phyloP scores from a whole-genome alignment of 2,329 filamentous ascomycete species.

The Aureobasidium sp. region DNA sequence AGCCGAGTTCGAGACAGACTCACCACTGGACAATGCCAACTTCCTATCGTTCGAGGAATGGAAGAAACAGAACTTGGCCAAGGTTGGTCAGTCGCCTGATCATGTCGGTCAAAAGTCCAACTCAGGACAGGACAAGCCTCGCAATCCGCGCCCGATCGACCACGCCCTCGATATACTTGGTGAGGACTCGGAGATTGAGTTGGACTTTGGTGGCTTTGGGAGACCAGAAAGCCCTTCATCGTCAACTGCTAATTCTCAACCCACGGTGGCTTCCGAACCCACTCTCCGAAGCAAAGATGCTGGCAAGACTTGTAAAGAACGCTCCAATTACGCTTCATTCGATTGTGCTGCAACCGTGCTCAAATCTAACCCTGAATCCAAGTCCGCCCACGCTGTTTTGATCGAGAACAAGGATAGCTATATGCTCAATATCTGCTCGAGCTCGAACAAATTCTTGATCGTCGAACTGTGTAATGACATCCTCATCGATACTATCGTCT shows the following conservation, averaged over 20 bases:
- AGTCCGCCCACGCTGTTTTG: slow-evolving; percentile 79
- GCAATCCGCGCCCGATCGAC: slow-evolving; percentile 45
- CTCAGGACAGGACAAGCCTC: slow-evolving; percentile 35
- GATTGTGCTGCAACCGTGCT: slow-evolving; percentile 90
- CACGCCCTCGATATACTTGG: slow-evolving; percentile 71
- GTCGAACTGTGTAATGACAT: slow-evolving; percentile 84
- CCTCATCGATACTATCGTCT: slow-evolving; percentile 87
- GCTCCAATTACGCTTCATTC: slow-evolving; percentile 96
- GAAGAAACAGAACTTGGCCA: slow-evolving; percentile 87
- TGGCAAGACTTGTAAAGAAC: slow-evolving; percentile 93
- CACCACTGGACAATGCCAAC: slow-evolving; percentile 61
- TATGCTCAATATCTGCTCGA: slow-evolving; percentile 87
- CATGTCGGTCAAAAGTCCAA: slow-evolving; percentile 47
- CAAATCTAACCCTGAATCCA: slow-evolving; percentile 79
- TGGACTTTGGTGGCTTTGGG: slow-evolving; percentile 60
- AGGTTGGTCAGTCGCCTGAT: slow-evolving; percentile 69
- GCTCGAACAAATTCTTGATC: slow-evolving; percentile 84
- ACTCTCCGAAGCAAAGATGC: slow-evolving; percentile 76
- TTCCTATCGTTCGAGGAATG: slow-evolving; percentile 98
- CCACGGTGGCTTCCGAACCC: neutral
- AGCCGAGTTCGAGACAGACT: slow-evolving; percentile 51
- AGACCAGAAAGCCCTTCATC: slow-evolving; percentile 15
- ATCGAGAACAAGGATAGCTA: slow-evolving; percentile 98
- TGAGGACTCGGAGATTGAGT: slow-evolving; percentile 79
- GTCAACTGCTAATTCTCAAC: slow-evolving; percentile 5